These are phyloP conservation scores for Alloascoidea africana DNA, from an alignment of 805 yeast species.

Conservation along the genomic window DNA sequence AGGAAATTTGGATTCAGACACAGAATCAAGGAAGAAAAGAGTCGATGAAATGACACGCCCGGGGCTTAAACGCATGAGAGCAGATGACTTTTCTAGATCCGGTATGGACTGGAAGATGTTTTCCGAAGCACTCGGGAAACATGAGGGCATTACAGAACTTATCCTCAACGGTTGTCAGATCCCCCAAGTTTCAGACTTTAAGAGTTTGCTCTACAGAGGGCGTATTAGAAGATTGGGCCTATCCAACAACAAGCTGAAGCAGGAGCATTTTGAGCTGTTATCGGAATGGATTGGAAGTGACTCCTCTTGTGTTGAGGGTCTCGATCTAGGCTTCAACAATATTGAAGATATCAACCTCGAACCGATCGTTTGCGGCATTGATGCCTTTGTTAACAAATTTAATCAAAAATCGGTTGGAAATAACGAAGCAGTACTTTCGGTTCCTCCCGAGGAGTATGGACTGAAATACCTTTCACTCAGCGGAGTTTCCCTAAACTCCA, in stretches of 20 bases:
- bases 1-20: constrained; percentile 31
- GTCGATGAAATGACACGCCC: constrained; percentile 20
- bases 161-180: constrained; percentile 64
- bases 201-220: constrained; percentile 42
- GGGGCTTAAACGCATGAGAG: background rate
- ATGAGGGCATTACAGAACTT: constrained; percentile 63
- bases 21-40: constrained; percentile 15
- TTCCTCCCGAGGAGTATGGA: constrained; percentile 33
- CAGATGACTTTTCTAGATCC: constrained; percentile 25
- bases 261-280: constrained; percentile 41
- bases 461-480: constrained; percentile 45
- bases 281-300: constrained; percentile 38
- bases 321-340: constrained; percentile 80
- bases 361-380: constrained; percentile 8
- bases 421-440: constrained; percentile 5
- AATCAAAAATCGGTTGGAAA: background rate
- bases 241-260: constrained; percentile 54
- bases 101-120: constrained; percentile 76
- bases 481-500: constrained; percentile 22
- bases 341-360: constrained; percentile 13
- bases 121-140: constrained; percentile 49
- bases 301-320: constrained; percentile 37
- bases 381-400: constrained; percentile 7
- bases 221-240: constrained; percentile 55
- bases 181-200: constrained; percentile 26